Evolutionary conservation across 2,329 filamentous ascomycete species (phyloP).

Genomic region (Colletotrichum eremochloae): DNA sequence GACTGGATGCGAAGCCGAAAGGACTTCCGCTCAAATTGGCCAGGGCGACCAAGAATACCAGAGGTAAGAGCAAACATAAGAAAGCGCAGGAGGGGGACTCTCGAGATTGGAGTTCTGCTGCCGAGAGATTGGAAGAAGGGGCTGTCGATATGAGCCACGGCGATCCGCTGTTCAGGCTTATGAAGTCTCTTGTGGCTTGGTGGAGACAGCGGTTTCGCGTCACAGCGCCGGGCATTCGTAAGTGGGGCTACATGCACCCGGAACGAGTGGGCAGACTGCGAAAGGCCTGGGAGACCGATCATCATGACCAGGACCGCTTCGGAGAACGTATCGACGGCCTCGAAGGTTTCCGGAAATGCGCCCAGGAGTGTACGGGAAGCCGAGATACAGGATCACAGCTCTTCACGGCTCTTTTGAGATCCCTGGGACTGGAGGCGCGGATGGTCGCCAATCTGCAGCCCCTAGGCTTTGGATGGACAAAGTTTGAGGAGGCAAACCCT

Average conservation of each 20-base stretch:
- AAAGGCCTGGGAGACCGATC: constrained; percentile 75
- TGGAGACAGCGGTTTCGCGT: constrained; percentile 90
- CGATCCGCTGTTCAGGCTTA: constrained; percentile 82
- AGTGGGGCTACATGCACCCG: constrained; percentile 88
- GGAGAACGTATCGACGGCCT: constrained; percentile 81
- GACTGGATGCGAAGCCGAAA: constrained; percentile 62
- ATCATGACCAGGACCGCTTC: constrained; percentile 73
- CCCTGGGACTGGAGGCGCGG: constrained; percentile 83
- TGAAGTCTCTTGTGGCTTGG: constrained; percentile 83
- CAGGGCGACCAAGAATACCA: constrained; percentile 49
- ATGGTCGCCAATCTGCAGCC: constrained; percentile 89
- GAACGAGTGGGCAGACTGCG: constrained; percentile 80
- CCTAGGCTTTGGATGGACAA: constrained; percentile 91
- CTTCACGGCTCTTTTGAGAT: constrained; percentile 87
- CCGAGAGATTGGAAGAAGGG: constrained; percentile 77
- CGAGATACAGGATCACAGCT: constrained; percentile 90
- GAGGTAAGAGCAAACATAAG: constrained; percentile 56
- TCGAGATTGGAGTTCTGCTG: constrained; percentile 79
- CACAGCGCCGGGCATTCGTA: constrained; percentile 84
- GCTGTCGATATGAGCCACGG: constrained; percentile 83
- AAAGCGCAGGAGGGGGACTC: constrained; percentile 49
- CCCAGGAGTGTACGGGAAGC: constrained; percentile 81
- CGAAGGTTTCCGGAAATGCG: constrained; percentile 76
- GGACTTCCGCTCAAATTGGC: constrained; percentile 49
- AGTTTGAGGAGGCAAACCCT: constrained; percentile 80